Base-by-base conservation (phyloP, 345 rosid species). In the Cochlearia excelsa region DNA sequence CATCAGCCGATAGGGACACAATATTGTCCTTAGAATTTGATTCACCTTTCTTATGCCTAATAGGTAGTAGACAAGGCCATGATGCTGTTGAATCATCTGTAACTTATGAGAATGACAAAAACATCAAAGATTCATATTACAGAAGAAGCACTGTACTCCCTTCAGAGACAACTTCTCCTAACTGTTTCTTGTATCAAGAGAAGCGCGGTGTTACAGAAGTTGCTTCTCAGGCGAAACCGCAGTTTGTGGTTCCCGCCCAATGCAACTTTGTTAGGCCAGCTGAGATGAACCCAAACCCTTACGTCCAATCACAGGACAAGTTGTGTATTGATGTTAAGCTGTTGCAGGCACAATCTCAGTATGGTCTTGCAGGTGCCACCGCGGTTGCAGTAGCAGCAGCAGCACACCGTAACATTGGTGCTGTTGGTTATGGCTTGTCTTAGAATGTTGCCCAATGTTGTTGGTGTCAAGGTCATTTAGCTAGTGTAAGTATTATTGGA, bases 31-130 rank as follows among this genome's bases (percentile, higher is more conserved):
- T 33, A 54, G 40, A 54, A 2, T 55, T 31, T 16, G 23, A 16
- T 2, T 39, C 5, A 31, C 48, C 34, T 56, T 47, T 35, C 11
- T 40, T 55, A 10, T 67, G 1, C 6, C 16, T 46, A 46, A 43
- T 86, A 85, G 96, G 92, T 55, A 90, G 81, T 55, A 90, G 81
- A 74, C 86, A 94, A 16, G 89, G 95, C 66, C 79, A 87, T 66
- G 86, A 87, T 66, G 86, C 78, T 1, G 81, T 87, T 0, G 97
- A 89, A 73, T 76, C 90, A 27, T 77, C 71, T 27, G 38, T 75
- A 62, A 80, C 83, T n/a, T 75, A 65, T 42, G 94, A 87, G 63
- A 75, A 68, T 50, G 69, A 71, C 64, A 73, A 83, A 71, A 78
- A 53, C 68, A 46, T 53, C n/a, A 81, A 78, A 66, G 86, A 82